Base-by-base conservation (phyloP, 2,329 filamentous ascomycete genomes). In the Chaetomiaceae sp. region DNA sequence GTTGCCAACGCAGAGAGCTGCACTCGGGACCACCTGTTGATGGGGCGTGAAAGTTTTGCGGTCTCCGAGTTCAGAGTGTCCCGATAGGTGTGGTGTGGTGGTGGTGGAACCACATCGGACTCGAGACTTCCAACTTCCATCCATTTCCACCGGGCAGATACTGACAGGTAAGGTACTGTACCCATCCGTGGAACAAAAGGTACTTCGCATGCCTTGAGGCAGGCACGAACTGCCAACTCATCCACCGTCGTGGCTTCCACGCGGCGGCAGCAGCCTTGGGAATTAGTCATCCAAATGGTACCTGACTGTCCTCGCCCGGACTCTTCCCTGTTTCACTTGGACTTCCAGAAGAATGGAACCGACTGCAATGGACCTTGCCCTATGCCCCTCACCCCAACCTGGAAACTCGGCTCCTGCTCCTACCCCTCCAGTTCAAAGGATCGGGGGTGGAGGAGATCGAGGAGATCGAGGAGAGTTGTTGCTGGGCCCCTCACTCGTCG, bases 321-420 rank as follows among this genome's bases (percentile, higher is more conserved):
- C 33, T 21, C 14, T 17, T 21, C 33, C 20, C 23, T 20, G 13
- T 45, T 46, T 21, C 17, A 12, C 16, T n/a, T 37, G 16, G 31
- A 17, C 51, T 54, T 54, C 51, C 47, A 54, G 51, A 54, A 54
- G 19, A 40, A 50, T 44, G n/a, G n/a, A n/a, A n/a, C n/a, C n/a
- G n/a, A n/a, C n/a, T n/a, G n/a, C n/a, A n/a, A n/a, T n/a, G n/a
- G n/a, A n/a, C n/a, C n/a, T n/a, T n/a, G n/a, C n/a, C 44, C 47
- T 20, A 23, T 34, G 38, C 43, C 47, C 43, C 46, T 48, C 46
- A 43, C 35, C 27, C 44, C 42, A 30, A 31, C 42, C n/a, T n/a
- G n/a, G n/a, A n/a, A n/a, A 25, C 21, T 30, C 34, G 17, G 5
- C 23, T 35, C 40, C 38, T 43, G 20, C 14, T 20, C 10, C n/a